Evolutionary conservation across 768 basidiomycete genomes (phyloP), one percentile per base, ranked within the genome.

Genomic region (Panaeolus cyanescens): DNA sequence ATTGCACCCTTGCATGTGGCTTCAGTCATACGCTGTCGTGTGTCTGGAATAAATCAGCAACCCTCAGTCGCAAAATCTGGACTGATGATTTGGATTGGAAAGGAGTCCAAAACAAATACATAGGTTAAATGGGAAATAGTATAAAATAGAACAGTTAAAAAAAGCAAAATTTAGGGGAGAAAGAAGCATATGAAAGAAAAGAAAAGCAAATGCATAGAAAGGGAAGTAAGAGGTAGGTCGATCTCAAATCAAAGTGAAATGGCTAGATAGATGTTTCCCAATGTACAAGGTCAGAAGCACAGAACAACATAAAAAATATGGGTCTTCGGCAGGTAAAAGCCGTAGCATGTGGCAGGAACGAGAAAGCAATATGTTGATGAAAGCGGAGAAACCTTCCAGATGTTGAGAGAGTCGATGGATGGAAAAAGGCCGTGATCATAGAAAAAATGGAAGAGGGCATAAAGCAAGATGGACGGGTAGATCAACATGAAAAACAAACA

Each of bases 141-240:
- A 54, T 32, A 53, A 59, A 39, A 60, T 54, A 58, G 28, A 37
- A 56, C 55, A 56, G 60, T 63, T 58, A 63, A 64, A 58, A 59
- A 63, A 64, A 58, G 56, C 64, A 62, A 58, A 62, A 39, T 56
- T 56, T 32, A 32, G 34, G 59, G 54, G 55, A 54, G 54, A 34
- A 22, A 30, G 59, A 53, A 50, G 59, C 34, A 20, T 32, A 40
- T 45, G 56, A 37, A 32, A 54, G 40, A 61, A 62, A 55, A 25
- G 36, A 33, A 60, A 39, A 28, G 58, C 62, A 55, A 40, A 53
- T 63, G 54, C 36, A 58, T 59, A 58, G 55, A 36, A 50, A 36
- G 17, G 54, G 59, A 58, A 58, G 61, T 63, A 59, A 59, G 65
- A 62, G 64, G 62, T 56, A 67, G 58, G 58, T 64, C 56, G 55